These are phyloP conservation scores for Cryptosporidium baileyi DNA, from an alignment of 169 alveolate species.

Conservation along the genomic window DNA sequence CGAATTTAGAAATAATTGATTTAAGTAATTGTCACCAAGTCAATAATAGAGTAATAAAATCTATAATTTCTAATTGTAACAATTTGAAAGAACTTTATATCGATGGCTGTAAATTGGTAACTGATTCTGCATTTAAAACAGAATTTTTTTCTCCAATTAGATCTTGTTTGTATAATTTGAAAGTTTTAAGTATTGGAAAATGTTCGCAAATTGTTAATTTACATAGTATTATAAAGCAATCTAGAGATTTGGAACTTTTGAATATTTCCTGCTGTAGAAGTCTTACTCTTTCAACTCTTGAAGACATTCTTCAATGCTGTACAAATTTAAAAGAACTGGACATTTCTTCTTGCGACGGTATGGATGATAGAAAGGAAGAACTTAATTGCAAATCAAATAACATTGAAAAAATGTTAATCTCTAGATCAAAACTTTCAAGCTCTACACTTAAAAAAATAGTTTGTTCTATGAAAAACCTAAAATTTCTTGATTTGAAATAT, in stretches of 20 bases:
- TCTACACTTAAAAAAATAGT: neutral
- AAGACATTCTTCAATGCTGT: conserved; percentile 35
- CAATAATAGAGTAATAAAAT: conserved; percentile 38
- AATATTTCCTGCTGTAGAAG: conserved; percentile 49
- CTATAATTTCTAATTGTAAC: conserved; percentile 28
- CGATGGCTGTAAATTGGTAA: conserved; percentile 32
- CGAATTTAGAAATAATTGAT: conserved; percentile 26
- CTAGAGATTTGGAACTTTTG: conserved; percentile 11
- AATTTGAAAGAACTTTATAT: conserved; percentile 25
- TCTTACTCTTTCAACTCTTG: conserved; percentile 21
- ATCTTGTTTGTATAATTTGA: conserved; percentile 14
- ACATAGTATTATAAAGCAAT: conserved; percentile 17
- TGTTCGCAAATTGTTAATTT: conserved; percentile 46
- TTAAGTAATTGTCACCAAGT: conserved; percentile 62
- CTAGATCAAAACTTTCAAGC: conserved; percentile 37
- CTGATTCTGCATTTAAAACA: conserved; percentile 63
- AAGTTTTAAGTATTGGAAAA: neutral
- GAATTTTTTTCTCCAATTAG: conserved; percentile 39
- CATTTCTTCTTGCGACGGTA: conserved; percentile 63
- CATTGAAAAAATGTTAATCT: conserved; percentile 27
- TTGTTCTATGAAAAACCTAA: conserved; percentile 8
- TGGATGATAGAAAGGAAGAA: neutral
- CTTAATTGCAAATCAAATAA: conserved; percentile 1
- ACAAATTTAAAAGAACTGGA: conserved; percentile 33
- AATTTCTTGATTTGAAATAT: conserved; percentile 9